Evolutionary conservation across 106 monocot species (phyloP).

Genomic region (Acorus gramineus): DNA sequence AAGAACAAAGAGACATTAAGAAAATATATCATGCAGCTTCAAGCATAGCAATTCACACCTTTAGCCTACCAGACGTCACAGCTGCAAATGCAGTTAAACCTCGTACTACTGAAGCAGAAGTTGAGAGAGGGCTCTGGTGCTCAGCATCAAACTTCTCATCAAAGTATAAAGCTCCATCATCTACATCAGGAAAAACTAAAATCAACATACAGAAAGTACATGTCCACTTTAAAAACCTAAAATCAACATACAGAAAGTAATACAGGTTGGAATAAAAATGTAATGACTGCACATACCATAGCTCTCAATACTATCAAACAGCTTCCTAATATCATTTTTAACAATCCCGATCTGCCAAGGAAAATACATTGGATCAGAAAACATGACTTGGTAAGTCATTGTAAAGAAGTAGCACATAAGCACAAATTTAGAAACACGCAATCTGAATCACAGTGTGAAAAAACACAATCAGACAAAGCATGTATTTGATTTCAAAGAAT

Average conservation of each 20-base stretch:
- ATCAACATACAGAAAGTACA: background rate
- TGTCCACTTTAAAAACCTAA: too few relatives aligned
- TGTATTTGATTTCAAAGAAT: too few relatives aligned
- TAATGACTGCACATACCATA: conserved; percentile 18
- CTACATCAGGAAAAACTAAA: conserved; percentile 27
- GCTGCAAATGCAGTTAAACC: conserved; percentile 65
- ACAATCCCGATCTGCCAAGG: conserved; percentile 18
- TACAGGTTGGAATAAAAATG: too few relatives aligned
- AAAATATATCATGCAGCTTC: background rate
- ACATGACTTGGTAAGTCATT: too few relatives aligned
- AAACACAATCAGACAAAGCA: too few relatives aligned
- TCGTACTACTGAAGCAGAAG: conserved; percentile 61
- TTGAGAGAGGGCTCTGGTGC: conserved; percentile 64
- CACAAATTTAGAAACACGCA: too few relatives aligned
- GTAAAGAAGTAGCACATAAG: too few relatives aligned
- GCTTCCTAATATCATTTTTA: conserved; percentile 33
- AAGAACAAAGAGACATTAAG: background rate
- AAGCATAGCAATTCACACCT: conserved; percentile 27
- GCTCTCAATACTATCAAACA: conserved; percentile 34
- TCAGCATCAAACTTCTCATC: conserved; percentile 78
- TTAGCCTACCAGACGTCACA: conserved; percentile 58
- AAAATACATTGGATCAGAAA: background rate
- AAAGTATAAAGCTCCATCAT: conserved; percentile 85
- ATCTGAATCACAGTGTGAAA: too few relatives aligned
- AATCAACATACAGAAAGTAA: too few relatives aligned